Base-by-base conservation (phyloP, 2,329 filamentous ascomycete genomes). In the Xylaria arbuscula region DNA sequence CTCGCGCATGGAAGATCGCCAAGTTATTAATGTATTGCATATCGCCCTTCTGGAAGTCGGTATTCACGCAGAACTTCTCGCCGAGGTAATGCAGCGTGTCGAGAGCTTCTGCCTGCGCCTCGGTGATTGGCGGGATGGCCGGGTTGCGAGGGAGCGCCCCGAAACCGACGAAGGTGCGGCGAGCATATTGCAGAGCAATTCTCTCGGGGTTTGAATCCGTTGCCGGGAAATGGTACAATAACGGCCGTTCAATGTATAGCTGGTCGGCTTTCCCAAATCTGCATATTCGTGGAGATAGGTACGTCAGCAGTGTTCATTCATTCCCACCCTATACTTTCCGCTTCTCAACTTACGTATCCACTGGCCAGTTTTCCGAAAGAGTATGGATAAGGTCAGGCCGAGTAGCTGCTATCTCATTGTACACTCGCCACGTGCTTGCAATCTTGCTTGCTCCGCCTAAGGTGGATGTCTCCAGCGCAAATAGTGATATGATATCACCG, bases 361-460 rank as follows among this genome's bases (percentile, higher is more conserved):
- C 55, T 84, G 80, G 77, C 88, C 76, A 89, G 69, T 78, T 84
- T 72, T 84, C 80, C 0, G 85, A 78, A 32, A 91, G 77, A 0
- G 86, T 89, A 3, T 82, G 80, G 40, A 92, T 85, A 13, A 91
- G 77, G 72, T 91, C 88, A 0, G 88, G 88, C 19, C 88, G 78
- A 1, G 83, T 86, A 22, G 77, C 78, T 0, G 88, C 88, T 1
- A 91, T 80, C 74, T 90, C 84, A 70, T 91, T 91, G 75, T 91
- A 91, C 2, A 91, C 85, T 2, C 81, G 80, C 83, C 85, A 87
- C 32, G 83, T 86, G 72, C 87, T 88, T 0, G 87, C 84, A 11
- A 91, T 77, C 67, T 85, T 85, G 72, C 87, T 90, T 66, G 85
- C 80, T 0, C 89, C 89, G 0, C 89, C 89, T 1, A 80, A 79